Evolutionary conservation across 495 filamentous ascomycete species (phyloP), one percentile per base, ranked within the genome.

Genomic region (Jackrogersella minutella): DNA sequence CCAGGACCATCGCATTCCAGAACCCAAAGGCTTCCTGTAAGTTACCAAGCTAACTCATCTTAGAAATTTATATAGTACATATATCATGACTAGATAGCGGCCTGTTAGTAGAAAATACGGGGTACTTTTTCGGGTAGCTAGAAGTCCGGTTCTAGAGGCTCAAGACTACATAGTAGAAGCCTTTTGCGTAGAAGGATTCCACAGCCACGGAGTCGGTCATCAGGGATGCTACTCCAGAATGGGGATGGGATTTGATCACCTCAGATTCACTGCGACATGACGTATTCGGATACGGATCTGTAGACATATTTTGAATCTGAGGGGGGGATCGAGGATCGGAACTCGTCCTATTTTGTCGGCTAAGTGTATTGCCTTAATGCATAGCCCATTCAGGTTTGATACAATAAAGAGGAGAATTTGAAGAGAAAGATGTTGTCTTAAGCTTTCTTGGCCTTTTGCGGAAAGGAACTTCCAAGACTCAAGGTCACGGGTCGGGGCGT

Each of bases 101-200:
- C n/a, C n/a, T n/a, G 14, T 49, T 30, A n/a, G 22, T 31, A 31
- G n/a, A 26, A 49, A 17, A 49, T 49, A 31, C 2, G n/a, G 36
- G 21, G 22, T 13, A 9, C 22, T 2, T 6, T n/a, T n/a, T n/a
- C n/a, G n/a, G 14, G 13, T n/a, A 28, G 3, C 26, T 7, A 30
- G 19, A 30, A 21, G 24, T 14, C 9, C 19, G 8, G n/a, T 19
- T 17, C 1, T 22, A 10, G 19, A 34, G n/a, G 22, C 17, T 26
- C 31, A 10, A 43, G 5, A 26, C 52, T 64, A n/a, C n/a, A n/a
- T n/a, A n/a, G 26, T 30, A 57, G 51, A 57, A 64, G 60, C 52
- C 43, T 57, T n/a, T n/a, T n/a, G n/a, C n/a, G n/a, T 64, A 17
- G 52, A 64, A 63, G 51, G 41, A 41, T 63, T 63, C 51, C 30